A percentile compares a stretch with the other conserved stretches of the same genome.
phyloP scores from a whole-genome alignment of 345 rosid species.

The Eucalyptus grandis region DNA sequence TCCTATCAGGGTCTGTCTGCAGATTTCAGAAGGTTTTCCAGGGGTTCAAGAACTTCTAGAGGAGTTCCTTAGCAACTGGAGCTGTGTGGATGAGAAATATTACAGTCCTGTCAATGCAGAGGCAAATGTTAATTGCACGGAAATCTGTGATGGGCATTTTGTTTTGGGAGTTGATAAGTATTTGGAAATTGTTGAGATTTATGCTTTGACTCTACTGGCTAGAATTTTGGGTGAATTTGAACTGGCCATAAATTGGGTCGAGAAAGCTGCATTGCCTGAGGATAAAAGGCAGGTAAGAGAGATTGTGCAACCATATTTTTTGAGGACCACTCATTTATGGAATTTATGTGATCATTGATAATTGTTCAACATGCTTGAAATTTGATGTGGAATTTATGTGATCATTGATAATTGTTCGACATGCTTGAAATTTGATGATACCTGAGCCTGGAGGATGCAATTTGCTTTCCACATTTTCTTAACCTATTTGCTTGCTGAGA shows the following conservation, averaged over 20 bases:
- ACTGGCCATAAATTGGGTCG: slow-evolving; percentile 71
- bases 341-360: neutral
- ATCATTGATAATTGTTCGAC: neutral
- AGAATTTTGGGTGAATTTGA: slow-evolving; percentile 32
- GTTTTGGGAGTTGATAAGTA: slow-evolving; percentile 37
- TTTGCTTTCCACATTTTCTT: neutral
- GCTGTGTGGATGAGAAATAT: slow-evolving; percentile 27
- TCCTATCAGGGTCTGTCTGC: slow-evolving; percentile 53
- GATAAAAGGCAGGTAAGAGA: slow-evolving; percentile 57
- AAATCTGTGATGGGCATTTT: slow-evolving; percentile 13
- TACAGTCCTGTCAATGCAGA: slow-evolving; percentile 18
- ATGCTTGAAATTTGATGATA: neutral
- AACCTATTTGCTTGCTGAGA: neutral
- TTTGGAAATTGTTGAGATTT: slow-evolving; percentile 59
- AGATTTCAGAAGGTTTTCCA: slow-evolving; percentile 43
- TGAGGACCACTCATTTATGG: neutral
- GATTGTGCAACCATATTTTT: neutral
- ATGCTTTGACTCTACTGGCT: slow-evolving; percentile 48
- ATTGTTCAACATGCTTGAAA: neutral
- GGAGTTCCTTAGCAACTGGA: slow-evolving; percentile 69
- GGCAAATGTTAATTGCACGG: slow-evolving; percentile 1
- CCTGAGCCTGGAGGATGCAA: neutral
- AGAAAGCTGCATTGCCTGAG: slow-evolving; percentile 69
- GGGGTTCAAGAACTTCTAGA: slow-evolving; percentile 57
- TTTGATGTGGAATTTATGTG: neutral